Base-by-base conservation (phyloP, 2,329 filamentous ascomycete species). In the Talaromyces sp. region DNA sequence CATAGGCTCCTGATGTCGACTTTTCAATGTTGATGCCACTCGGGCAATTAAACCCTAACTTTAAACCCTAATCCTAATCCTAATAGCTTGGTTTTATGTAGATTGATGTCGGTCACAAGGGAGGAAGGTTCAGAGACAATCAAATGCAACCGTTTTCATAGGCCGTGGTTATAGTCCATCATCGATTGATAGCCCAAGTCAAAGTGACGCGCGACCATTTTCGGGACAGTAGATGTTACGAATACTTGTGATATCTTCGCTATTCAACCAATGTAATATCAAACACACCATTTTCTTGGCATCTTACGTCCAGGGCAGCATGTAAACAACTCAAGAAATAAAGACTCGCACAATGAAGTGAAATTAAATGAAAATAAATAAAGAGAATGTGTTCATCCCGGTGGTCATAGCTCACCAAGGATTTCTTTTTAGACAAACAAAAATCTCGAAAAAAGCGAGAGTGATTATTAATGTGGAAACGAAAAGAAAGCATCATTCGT, bases 401-500 rank as follows among this genome's bases (percentile, higher is more conserved):
- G 43, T 13, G 21, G 43, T 46, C 4, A 46, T 11, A 24, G 17
- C 38, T 21, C 32, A 43, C 38, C 43, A 7, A 46, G 21, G 43
- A 46, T 10, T 21, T 24, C 11, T 21, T 46, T 46, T 17, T 3
- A 52, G 49, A 29, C 8, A 52, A n/a, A n/a, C n/a, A n/a, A n/a
- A 52, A 29, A 21, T 27, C 4, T 19, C 14, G 21, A 52, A 17
- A 19, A 27, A 29, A 29, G 24, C 13, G 9, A 27, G 49, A 29
- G 27, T 52, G 26, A 52, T 27, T 29, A 52, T 50, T 11, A 50
- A 50, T 26, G 43, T n/a, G 21, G 43, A 29, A 52, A 27, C 21
- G 21, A 27, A n/a, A 9, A 27, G 29, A 2, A 57, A 31, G 58
- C 58, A 31, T 56, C 61, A 60, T 63, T 63, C 61, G 56, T 61